phyloP scores from a whole-genome alignment of 208 protist species.

The Trypanosoma mega region DNA sequence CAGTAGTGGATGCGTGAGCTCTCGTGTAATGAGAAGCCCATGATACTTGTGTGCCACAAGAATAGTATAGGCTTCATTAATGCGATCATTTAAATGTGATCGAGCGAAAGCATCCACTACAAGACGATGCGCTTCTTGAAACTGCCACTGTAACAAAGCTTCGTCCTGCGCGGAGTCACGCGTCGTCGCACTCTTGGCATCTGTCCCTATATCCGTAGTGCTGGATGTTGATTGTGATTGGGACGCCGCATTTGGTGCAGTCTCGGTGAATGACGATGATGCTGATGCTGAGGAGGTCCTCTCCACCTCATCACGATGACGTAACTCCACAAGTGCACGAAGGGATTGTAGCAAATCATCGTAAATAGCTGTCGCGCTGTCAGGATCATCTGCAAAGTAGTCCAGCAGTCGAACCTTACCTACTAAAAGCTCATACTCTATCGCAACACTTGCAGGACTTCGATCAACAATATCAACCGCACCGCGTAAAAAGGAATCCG shows the following conservation, averaged over 20 bases:
- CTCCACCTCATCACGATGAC: conserved; percentile 36
- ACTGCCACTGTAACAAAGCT: conserved; percentile 6
- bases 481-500: conserved; percentile 66
- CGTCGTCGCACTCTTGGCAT: too few species aligned
- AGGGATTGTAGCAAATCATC: conserved; percentile 74
- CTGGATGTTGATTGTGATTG: too few species aligned
- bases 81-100: conserved; percentile 53
- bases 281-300: too few species aligned
- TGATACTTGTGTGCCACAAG: conserved; percentile 89
- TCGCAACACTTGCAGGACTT: conserved; percentile 47
- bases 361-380: conserved; percentile 56
- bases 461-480: conserved; percentile 67
- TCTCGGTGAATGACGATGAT: too few species aligned
- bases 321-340: conserved; percentile 73
- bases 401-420: conserved; percentile 73
- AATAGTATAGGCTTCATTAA: conserved; percentile 81
- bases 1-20: conserved; percentile 59
- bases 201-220: too few species aligned
- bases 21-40: conserved; percentile 65
- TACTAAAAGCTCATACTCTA: conserved; percentile 73
- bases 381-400: conserved; percentile 50
- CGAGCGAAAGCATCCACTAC: conserved; percentile 35
- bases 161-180: conserved; percentile 20
- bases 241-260: too few species aligned
- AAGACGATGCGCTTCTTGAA: conserved; percentile 28